Base-by-base conservation (phyloP, 139 green algal species). In the Chlamydomonas applanata region DNA sequence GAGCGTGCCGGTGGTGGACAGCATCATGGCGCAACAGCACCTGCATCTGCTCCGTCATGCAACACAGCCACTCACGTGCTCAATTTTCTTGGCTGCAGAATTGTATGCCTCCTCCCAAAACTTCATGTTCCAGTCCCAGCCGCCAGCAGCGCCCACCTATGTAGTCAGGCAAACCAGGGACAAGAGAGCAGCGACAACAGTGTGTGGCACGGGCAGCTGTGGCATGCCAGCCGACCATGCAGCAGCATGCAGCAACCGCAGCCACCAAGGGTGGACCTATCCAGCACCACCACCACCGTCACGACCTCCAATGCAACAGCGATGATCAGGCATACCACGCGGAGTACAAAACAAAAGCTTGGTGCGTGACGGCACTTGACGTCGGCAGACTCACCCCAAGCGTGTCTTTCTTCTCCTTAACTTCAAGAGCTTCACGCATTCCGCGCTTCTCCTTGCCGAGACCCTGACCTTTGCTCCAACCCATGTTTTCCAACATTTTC, bases 361-460 rank as follows among this genome's bases (percentile, higher is more conserved):
- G 25, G 19, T 30, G 2, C 9, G 27, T 20, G 68, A 13, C 27
- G 64, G 44, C 24, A 52, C n/a, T 36, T 62, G 45, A 40, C 7
- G 30, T 66, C 40, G 40, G 40, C 32, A 53, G 25, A 27, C 88
- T 74, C 57, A 97, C 89, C 75, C 92, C 92, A 0, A 83, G 69
- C 13, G 75, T 90, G 78, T 96, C 89, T 36, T 96, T 87, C 80
- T 97, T 97, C 61, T 95, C 89, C 75, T 91, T 93, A 24, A 94
- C 90, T 60, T 93, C 74, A 11, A 97, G 82, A 0, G 91, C 89
- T 27, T 89, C 82, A 27, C 80, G 86, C 69, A 93, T 93, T 40
- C 93, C 93, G 1, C 82, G 29, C 19, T 85, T 86, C 0, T 90
- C 65, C 36, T 87, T 89, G 14, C 93, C 92, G 0, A 96, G 81